Evolutionary conservation across 768 basidiomycete genomes (phyloP).

Genomic region (Xerocomus brunneocitrinus): DNA sequence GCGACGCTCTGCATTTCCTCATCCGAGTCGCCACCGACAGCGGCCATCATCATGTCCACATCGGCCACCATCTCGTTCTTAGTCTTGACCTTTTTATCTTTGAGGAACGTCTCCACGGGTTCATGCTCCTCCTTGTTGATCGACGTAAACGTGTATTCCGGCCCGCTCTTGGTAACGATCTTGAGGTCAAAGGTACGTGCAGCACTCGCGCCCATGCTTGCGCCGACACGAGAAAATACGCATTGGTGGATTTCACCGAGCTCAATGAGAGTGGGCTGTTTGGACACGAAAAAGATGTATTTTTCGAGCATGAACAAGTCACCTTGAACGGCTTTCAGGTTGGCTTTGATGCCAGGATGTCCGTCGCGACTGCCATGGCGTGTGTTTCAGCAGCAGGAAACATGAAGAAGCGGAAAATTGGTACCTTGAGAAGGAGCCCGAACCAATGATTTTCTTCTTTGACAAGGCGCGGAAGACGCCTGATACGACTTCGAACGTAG

Average conservation of each 20-base stretch:
- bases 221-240: slow-evolving; percentile 90
- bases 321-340: slow-evolving; percentile 94
- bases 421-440: slow-evolving; percentile 82
- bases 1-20: slow-evolving; percentile 82
- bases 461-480: slow-evolving; percentile 88
- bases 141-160: slow-evolving; percentile 86
- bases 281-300: slow-evolving; percentile 96
- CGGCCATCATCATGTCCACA: slow-evolving; percentile 67
- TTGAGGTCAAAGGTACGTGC: slow-evolving; percentile 93
- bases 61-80: slow-evolving; percentile 97
- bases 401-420: no score
- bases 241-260: slow-evolving; percentile 86
- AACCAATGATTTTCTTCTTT: slow-evolving; percentile 86
- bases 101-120: slow-evolving; percentile 76
- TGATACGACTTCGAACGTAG: slow-evolving; percentile 93
- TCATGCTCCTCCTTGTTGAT: slow-evolving; percentile 96
- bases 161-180: slow-evolving; percentile 78
- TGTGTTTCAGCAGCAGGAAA: neutral
- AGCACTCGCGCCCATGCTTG: slow-evolving; percentile 73
- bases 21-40: slow-evolving; percentile 63
- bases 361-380: slow-evolving; percentile 64
- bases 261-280: slow-evolving; percentile 88
- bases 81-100: slow-evolving; percentile 85
- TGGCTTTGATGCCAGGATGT: slow-evolving; percentile 94
- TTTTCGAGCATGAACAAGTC: slow-evolving; percentile 98